phyloP scores from a whole-genome alignment of 2,329 filamentous ascomycete species.

The Ceratocystis ficicola region DNA sequence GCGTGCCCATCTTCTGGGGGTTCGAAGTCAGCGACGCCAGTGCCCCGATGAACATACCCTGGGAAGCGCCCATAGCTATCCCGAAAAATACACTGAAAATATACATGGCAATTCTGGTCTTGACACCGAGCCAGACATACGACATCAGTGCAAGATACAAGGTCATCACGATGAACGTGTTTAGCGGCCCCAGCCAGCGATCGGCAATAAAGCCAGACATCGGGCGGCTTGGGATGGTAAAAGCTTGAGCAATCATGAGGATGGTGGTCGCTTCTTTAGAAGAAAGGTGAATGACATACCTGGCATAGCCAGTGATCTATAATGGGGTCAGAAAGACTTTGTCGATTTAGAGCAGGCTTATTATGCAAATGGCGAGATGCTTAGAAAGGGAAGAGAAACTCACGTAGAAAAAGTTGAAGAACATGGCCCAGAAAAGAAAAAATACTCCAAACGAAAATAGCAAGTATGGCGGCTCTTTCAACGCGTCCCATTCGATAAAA shows the following conservation, averaged over 20 bases:
- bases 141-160: constrained; percentile 37
- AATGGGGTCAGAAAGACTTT: not conserved
- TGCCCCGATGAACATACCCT: constrained; percentile 33
- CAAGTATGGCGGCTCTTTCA: constrained; percentile 44
- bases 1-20: constrained; percentile 35
- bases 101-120: constrained; percentile 32
- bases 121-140: constrained; percentile 45
- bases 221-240: constrained; percentile 44
- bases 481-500: constrained; percentile 44
- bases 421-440: constrained; percentile 33
- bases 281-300: constrained; percentile 35
- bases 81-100: constrained; percentile 36
- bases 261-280: constrained; percentile 41
- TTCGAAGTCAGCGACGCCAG: constrained; percentile 35
- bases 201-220: constrained; percentile 44
- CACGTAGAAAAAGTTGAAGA: constrained; percentile 35
- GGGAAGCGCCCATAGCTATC: constrained; percentile 33
- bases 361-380: not conserved
- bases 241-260: constrained; percentile 45
- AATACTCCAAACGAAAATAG: constrained; percentile 41
- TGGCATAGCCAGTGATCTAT: constrained; percentile 36
- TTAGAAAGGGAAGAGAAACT: constrained; percentile 28
- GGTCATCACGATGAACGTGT: constrained; percentile 40
- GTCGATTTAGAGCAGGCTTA: not conserved
- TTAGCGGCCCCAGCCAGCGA: constrained; percentile 40